phyloP scores from a whole-genome alignment of 176 grass and related monocot species.

The Triticum monococcum region DNA sequence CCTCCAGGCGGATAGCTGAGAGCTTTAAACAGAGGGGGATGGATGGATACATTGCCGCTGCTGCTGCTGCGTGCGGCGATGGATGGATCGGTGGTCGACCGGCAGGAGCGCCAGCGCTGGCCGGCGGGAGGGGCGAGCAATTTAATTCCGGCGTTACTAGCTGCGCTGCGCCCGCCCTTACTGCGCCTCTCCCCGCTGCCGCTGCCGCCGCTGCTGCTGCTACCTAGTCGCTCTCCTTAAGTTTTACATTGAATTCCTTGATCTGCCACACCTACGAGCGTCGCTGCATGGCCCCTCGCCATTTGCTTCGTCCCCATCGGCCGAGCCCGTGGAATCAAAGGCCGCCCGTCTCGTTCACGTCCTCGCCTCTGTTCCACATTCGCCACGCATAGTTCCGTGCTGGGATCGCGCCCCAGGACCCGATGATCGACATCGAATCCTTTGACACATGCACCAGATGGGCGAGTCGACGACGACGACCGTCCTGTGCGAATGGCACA shows the following conservation, averaged over 20 bases:
- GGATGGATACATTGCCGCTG: neutral
- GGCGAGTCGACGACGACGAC: neutral
- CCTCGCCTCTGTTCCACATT: slow-evolving; percentile 8
- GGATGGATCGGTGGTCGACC: slow-evolving; percentile 1
- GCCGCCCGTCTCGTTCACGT: neutral
- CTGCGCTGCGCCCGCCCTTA: slow-evolving; percentile 12
- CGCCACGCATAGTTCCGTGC: neutral
- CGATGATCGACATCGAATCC: neutral
- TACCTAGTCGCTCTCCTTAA: slow-evolving; percentile 35
- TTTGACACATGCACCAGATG: neutral
- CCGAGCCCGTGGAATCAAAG: neutral
- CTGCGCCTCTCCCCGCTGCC: neutral
- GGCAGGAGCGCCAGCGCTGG: slow-evolving; percentile 21
- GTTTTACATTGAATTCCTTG: slow-evolving; percentile 36
- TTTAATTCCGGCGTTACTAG: slow-evolving; percentile 46
- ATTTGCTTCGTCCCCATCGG: neutral
- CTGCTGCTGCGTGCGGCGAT: neutral
- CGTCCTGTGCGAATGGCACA: neutral
- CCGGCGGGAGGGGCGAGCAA: slow-evolving; percentile 34
- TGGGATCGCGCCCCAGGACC: neutral
- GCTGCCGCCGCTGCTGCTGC: neutral
- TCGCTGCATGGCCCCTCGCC: neutral
- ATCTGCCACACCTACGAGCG: slow-evolving; percentile 38
- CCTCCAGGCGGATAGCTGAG: neutral
- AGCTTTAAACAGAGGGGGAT: neutral